Evolutionary conservation across 2,329 filamentous ascomycete genomes (phyloP), one percentile per base, ranked within the genome.

Genomic region (Aureobasidium sp.): DNA sequence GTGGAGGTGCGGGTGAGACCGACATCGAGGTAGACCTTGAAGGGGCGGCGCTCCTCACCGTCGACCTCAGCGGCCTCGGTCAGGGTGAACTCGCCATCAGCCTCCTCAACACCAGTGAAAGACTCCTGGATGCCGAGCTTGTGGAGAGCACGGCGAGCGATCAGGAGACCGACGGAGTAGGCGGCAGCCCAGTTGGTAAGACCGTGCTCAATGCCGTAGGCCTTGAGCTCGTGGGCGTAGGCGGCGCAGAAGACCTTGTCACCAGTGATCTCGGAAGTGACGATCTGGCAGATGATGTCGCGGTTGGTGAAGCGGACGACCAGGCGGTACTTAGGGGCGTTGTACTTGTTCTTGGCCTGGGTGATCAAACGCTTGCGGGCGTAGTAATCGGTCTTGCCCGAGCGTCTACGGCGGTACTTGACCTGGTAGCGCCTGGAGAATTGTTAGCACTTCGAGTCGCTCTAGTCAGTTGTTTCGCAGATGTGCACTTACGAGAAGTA

Each of bases 271-370:
- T 99, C 94, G 65, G 94, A 95, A 77, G 85, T 89, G 78, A 99
- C 86, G 78, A 99, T 94, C 85, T 99, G 94, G 82, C 86, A 87
- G 83, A 97, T 89, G 84, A 97, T 96, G 86, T 99, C 93, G 81
- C 91, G 91, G 89, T 97, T 74, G 70, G 73, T 75, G 72, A 75
- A 75, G 68, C 94, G 94, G 78, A 99, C 91, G 70, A 99, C 94
- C 76, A 99, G 89, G 77, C 94, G 90, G 89, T 99, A 97, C 87
- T 99, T 99, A 81, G 94, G 94, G 68, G 94, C 89, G 83, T 96
- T 96, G 89, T 97, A 99, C 89, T 99, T 99, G 91, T 99, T 99
- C 91, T 97, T 99, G 83, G 94, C 94, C 86, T 99, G 94, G 84
- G 91, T 92, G 85, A 97, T 94, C 80, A 99, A 86, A 77, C 94